Evolutionary conservation across 352 stramenopile species (phyloP), one percentile per base, ranked within the genome.

Genomic region (Phytopythium delawarense): DNA sequence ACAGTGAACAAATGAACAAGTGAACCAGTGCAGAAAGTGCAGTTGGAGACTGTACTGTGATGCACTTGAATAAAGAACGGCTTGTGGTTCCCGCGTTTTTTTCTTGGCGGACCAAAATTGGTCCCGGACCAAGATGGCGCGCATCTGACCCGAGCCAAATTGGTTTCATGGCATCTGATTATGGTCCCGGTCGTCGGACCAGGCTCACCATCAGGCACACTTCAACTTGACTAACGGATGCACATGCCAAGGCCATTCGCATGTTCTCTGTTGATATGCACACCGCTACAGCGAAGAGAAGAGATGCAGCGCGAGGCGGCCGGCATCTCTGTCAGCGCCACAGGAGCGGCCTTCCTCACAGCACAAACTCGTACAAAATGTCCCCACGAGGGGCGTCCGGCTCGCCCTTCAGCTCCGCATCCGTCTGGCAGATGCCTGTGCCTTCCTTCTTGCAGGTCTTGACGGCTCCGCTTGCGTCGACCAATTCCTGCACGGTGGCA

Each of bases 311-410:
- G 7, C 37, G 7, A 18, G n/a, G 39, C 15, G 25, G n/a, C n/a
- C 18, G n/a, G 18, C 7, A 1, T 18, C 4, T 20, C 20, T 49
- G 21, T 18, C 42, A 15, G 42, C 42, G n/a, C 9, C 20, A 49
- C 42, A 16, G 21, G 53, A 59, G 20, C 39, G 39, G 16, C 20
- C 42, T 49, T 64, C 61, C 44, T 64, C 71, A 90, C 66, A 88
- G 63, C 46, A 87, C 78, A 69, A 85, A 86, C 65, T 90, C 81
- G 62, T 87, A 90, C 34, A 90, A 65, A 67, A 90, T 69, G 37
- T 62, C 63, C 39, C 76, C 63, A n/a, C 34, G 42, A 40, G 55
- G 37, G 2, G 20, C 53, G 4, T 57, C 21, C 4, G 65, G 62
- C 30, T 64, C 50, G 37, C 70, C 57, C 28, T 65, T 45, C 50